Evolutionary conservation across 495 filamentous ascomycete species (phyloP), one percentile per base, ranked within the genome.

Genomic region (Thermothielavioides terrestris): DNA sequence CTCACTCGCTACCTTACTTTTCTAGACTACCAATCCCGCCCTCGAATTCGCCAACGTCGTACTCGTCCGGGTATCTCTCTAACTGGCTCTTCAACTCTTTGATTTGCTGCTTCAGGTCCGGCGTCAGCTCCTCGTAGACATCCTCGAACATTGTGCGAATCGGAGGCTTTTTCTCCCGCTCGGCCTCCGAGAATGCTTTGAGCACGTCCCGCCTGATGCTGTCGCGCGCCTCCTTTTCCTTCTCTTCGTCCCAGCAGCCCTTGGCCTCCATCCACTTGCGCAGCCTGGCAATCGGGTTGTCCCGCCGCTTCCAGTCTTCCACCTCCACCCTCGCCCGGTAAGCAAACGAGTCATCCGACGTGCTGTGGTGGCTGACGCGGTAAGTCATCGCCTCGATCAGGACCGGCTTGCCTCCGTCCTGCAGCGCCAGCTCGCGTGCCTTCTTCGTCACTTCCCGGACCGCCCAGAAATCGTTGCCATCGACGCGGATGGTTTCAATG

Each of bases 361-460:
- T 99, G 66, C 89, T 95, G 68, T 99, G 92, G 64, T 99, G 92
- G 28, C 82, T 87, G 38, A 99, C 90, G 14, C 92, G 89, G 65
- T 99, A 99, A 23, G 85, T 89, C 92, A 99, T 96, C 17, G 88
- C 89, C 69, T 99, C 92, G 42, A 99, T 84, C 3, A 99, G 68
- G 0, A 99, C 81, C 0, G 86, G 88, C 51, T 77, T 79, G 3
- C 88, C 86, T 30, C 86, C 88, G 43, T 86, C 81, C 40, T 82
- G 72, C 37, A 95, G 71, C 0, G 90, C 89, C 47, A 89, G 75
- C 25, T 79, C 75, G 1, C 90, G 77, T 0, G 94, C 92, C 57
- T 79, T 77, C 54, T 81, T 80, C 25, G 84, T 94, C 0, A 80
- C 90, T 64, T 91, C 87, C 40, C 89, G 77, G 1, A 99, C 88